Evolutionary conservation across 1,139 yeast species (phyloP).

Genomic region (Lodderomyces theae): DNA sequence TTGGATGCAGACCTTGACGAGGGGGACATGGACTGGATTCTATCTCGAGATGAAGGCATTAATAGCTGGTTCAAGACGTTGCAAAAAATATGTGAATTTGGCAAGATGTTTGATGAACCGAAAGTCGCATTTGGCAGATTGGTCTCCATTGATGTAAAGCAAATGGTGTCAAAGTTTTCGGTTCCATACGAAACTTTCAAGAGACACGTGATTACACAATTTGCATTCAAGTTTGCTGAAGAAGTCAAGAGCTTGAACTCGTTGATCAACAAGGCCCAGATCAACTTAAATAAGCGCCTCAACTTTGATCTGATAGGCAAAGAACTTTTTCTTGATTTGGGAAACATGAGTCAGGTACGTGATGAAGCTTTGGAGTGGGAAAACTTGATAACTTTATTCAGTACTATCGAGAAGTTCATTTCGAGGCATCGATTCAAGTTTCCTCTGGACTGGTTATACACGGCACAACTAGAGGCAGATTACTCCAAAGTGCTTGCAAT

Average conservation of each 20-base stretch:
- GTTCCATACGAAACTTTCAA: slow-evolving; percentile 62
- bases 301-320: slow-evolving; percentile 18
- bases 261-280: slow-evolving; percentile 14
- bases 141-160: slow-evolving; percentile 41
- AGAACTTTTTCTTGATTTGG: slow-evolving; percentile 19
- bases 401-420: slow-evolving; percentile 46
- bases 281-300: slow-evolving; percentile 18
- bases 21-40: slow-evolving; percentile 18
- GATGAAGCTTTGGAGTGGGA: slow-evolving; percentile 28
- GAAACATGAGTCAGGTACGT: slow-evolving; percentile 17
- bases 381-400: slow-evolving; percentile 21
- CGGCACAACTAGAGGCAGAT: slow-evolving; percentile 62
- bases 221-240: slow-evolving; percentile 35
- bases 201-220: slow-evolving; percentile 41
- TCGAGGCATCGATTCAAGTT: slow-evolving; percentile 46
- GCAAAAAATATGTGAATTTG: slow-evolving; percentile 42
- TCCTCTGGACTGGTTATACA: slow-evolving; percentile 56
- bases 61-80: slow-evolving; percentile 30
- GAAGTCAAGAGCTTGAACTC: slow-evolving; percentile 16
- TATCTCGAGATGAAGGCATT: slow-evolving; percentile 22
- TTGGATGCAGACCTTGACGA: slow-evolving; percentile 47
- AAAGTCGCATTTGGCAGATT: slow-evolving; percentile 38
- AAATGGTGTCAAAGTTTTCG: slow-evolving; percentile 54
- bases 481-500: slow-evolving; percentile 45
- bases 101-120: slow-evolving; percentile 50